Base-by-base conservation (phyloP, 768 basidiomycete species). In the Tricholoma hemisulphureum region DNA sequence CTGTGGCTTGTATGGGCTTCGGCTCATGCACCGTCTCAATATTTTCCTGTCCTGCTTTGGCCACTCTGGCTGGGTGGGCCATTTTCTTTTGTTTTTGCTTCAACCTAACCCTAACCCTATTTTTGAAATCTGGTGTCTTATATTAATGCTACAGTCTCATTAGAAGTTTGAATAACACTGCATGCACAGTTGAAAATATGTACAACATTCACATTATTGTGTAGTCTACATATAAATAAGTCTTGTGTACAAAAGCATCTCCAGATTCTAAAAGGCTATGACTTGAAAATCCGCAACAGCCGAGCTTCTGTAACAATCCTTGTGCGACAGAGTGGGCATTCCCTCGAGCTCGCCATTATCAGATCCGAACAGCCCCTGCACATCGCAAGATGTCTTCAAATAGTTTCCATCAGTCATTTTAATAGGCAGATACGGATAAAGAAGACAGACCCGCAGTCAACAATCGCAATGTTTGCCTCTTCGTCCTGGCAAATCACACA, bases 401-500 rank as follows among this genome's bases (percentile, higher is more conserved):
- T 39, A 46, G 49, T 16, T 23, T n/a, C n/a, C 32, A 58, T 41
- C 35, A 56, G 59, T 41, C 21, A 18, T 20, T 16, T 18, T 31
- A 21, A 9, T n/a, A 16, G 2, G 16, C 14, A 13, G 14, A 43
- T 2, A 34, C 31, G 61, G 29, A 31, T 24, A 41, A 51, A 10
- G 43, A 23, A 21, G 1, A 82, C 88, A 43, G 69, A 92, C 88
- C 95, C 95, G 83, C 95, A 97, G 71, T 97, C 95, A 11, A 96
- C 89, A 55, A 94, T 86, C 2, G 93, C 95, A 57, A 97, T 91
- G 62, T 90, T 94, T 0, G 95, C 94, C 61, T 96, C 94, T 58
- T 94, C 91, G 60, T 97, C 95, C 67, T 95, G 94, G 67, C 95
- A 97, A 9, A 97, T 83, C 0, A 96, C 91, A 69, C 95, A 97